Conservation (phyloP, 2,329 filamentous ascomycete genomes). For the Cadophora gregata region DNA sequence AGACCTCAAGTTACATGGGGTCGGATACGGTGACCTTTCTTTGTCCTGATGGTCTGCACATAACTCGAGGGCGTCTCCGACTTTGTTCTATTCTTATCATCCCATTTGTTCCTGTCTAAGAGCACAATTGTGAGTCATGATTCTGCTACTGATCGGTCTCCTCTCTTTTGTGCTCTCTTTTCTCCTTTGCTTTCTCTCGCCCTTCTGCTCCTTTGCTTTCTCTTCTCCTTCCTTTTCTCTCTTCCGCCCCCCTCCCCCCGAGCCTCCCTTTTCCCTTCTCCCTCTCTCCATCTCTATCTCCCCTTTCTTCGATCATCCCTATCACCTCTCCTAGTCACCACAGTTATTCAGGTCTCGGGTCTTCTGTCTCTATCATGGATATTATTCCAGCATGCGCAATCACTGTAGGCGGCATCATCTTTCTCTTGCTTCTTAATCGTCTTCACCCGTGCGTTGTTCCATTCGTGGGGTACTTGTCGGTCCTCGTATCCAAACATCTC, state of each 20-base stretch:
- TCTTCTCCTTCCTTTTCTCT: background rate
- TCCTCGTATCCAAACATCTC: conserved; percentile 5
- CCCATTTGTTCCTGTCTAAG: conserved; percentile 1
- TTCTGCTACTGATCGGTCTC: background rate
- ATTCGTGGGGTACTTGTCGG: conserved; percentile 6
- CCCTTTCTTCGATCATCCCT: background rate
- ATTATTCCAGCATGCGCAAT: conserved; percentile 9
- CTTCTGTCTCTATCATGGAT: conserved; percentile 3
- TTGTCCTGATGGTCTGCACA: conserved; percentile 4
- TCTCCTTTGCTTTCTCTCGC: background rate
- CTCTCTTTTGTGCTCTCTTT: background rate
- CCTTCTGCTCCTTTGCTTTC: background rate
- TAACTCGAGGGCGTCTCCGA: background rate
- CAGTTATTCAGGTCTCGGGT: conserved; percentile 4
- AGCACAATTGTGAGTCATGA: conserved; percentile 7
- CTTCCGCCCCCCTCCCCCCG: background rate
- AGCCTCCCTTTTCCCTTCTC: background rate
- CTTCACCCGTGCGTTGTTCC: conserved; percentile 2
- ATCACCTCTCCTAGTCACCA: background rate
- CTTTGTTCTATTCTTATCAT: conserved; percentile 1
- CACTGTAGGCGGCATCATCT: conserved; percentile 2
- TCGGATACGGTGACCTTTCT: background rate
- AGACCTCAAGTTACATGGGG: conserved; percentile 15
- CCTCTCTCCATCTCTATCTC: background rate
- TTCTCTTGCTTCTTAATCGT: conserved; percentile 6